Base-by-base conservation (phyloP, 2,329 filamentous ascomycete genomes). In the Alternaria conjuncta region DNA sequence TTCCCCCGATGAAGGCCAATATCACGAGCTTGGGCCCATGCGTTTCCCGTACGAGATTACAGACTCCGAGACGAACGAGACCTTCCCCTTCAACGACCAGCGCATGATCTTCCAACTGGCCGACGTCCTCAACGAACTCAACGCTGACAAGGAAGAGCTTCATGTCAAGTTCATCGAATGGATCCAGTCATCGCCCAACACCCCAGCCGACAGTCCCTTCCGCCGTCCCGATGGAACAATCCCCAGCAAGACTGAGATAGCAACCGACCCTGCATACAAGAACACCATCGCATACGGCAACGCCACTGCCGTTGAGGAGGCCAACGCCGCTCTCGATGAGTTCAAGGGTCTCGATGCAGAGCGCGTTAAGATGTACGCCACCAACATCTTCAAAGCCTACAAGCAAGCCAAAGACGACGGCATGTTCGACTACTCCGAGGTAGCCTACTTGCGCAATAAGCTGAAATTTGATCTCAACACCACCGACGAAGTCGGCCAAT, bases 11-110 rank as follows among this genome's bases (percentile, higher is more conserved):
- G 83, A 89, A 64, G 89, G 89, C 68, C 87, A 87, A 15, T 90
- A 90, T 71, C 87, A 89, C 68, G 88, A 90, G 71, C 82, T 84
- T 83, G 88, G 88, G 0, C 86, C 87, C 0, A 90, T 90, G 87
- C 81, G 87, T 3, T 86, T 90, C 64, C 88, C 88, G 0, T 79
- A 84, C 43, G 82, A 80, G 13, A 76, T 83, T 5, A 79, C 75
- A 0, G 82, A 85, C 61, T 74, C 82, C 2, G 79, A 79, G 21
- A 81, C 82, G 23, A 86, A 87, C 65, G 81, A 85, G 69, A 88
- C 84, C 0, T 70, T 83, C 8, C 82, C 86, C 61, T 86, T 89
- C 64, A 83, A 83, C 6, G 88, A 90, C 66, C 87, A 89, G 67
- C 82, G 86, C 60, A 80, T 90, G 68, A 85, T 89, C 0, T 89